Evolutionary conservation across 1,139 yeast genomes (phyloP), one percentile per base, ranked within the genome.

Genomic region (Zhuliangozyma blackwelliae): DNA sequence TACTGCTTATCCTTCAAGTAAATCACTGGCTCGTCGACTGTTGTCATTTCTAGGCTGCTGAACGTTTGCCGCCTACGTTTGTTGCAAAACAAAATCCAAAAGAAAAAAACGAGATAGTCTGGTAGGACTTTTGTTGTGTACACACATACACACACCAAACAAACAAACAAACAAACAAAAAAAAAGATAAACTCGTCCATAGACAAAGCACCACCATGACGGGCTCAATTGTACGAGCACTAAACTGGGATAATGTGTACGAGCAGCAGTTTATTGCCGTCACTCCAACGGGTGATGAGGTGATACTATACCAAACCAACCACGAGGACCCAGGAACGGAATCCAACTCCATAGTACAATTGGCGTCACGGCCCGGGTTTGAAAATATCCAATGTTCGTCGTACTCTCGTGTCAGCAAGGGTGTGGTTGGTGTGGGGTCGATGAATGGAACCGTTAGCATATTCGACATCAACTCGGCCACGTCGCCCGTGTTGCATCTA

Each of bases 341-440:
- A 36, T 49, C 67, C 16, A 59, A 61, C 40, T 66, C 63, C 10
- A 65, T 82, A 21, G 48, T 63, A 13, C 79, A 77, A 45, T 47
- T 77, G 20, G 60, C 61, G 38, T 75, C 79, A 19, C 65, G 81
- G 35, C 67, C 75, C 26, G 92, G 89, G 9, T 81, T 86, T 50
- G 87, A 81, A 36, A 76, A 77, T 41, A 78, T 88, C 35, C 86
- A 82, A 44, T 82, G 92, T 52, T 65, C 82, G 37, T 79, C 85
- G 27, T 84, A 82, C 54, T 79, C 90, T 3, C 64, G 74, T 1
- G 51, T 58, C 2, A 66, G 67, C 25, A 64, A 68, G 7, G 94
- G 94, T 1, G 52, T 85, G 12, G 72, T 79, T 0, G 87, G 82
- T 9, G 83, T 81, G 10, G 96, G 95, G 1, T 83, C 84, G 34